Conservation (phyloP, 2,329 filamentous ascomycete species). For the Clarireedia monteithiana region DNA sequence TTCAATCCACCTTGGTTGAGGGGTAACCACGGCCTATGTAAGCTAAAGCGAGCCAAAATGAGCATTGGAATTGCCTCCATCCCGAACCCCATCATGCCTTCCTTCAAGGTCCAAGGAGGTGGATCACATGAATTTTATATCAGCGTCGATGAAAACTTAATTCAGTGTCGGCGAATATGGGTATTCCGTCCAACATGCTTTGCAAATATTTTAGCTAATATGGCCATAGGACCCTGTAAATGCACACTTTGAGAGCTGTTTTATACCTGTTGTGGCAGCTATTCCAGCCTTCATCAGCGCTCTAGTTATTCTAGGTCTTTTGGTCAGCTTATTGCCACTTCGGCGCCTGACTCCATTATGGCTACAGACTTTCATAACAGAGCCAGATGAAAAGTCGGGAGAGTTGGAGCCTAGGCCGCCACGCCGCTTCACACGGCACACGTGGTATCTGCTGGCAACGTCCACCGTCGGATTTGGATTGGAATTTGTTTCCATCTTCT, state of each 20-base stretch:
- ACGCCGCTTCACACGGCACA: slow-evolving; percentile 23
- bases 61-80: no score
- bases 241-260: slow-evolving; percentile 22
- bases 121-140: no score
- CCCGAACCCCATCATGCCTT: no score
- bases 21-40: no score
- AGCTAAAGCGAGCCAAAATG: no score
- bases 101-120: no score
- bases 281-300: slow-evolving; percentile 24
- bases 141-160: no score
- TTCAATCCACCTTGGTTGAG: no score
- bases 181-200: no score
- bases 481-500: slow-evolving; percentile 28
- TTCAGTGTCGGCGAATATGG: no score
- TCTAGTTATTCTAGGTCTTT: slow-evolving; percentile 25
- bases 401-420: slow-evolving; percentile 22
- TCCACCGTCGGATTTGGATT: slow-evolving; percentile 32
- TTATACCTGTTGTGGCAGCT: slow-evolving; percentile 23
- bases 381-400: slow-evolving; percentile 31
- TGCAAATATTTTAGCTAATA: neutral
- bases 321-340: slow-evolving; percentile 18
- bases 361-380: slow-evolving; percentile 43
- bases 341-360: slow-evolving; percentile 37
- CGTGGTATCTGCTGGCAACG: slow-evolving; percentile 31
- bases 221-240: slow-evolving; percentile 23